These are phyloP conservation scores for Beauveria scarabaeidicola DNA, from an alignment of 2,329 filamentous ascomycete genomes.

Conservation along the genomic window DNA sequence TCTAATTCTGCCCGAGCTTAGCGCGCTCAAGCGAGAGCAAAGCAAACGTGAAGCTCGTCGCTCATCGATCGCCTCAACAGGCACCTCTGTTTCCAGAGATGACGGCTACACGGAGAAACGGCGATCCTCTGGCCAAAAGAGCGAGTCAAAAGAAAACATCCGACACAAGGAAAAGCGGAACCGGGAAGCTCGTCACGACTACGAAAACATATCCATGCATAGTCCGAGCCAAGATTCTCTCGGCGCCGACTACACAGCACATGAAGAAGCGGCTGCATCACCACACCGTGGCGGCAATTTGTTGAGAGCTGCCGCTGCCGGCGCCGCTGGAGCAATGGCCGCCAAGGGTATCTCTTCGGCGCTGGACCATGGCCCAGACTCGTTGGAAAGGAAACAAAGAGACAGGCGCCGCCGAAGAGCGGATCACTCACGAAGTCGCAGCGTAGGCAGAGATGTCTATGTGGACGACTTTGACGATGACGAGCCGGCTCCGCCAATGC, in stretches of 20 bases:
- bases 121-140: slow-evolving; percentile 50
- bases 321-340: slow-evolving; percentile 31
- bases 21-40: slow-evolving; percentile 83
- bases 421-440: slow-evolving; percentile 38
- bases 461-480: slow-evolving; percentile 45
- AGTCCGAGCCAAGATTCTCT: slow-evolving; percentile 41
- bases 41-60: slow-evolving; percentile 65
- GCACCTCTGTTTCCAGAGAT: slow-evolving; percentile 45
- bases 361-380: slow-evolving; percentile 31
- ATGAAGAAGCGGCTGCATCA: slow-evolving; percentile 34
- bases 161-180: slow-evolving; percentile 38
- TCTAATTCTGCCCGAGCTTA: slow-evolving; percentile 83
- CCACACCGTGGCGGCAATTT: slow-evolving; percentile 37
- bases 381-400: slow-evolving; percentile 43
- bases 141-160: slow-evolving; percentile 44
- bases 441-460: slow-evolving; percentile 36
- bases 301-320: slow-evolving; percentile 37
- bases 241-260: slow-evolving; percentile 26
- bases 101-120: slow-evolving; percentile 51
- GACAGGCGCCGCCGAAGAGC: slow-evolving; percentile 43
- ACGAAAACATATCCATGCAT: slow-evolving; percentile 40
- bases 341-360: slow-evolving; percentile 27
- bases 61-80: slow-evolving; percentile 53
- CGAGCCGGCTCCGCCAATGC: slow-evolving; percentile 64
- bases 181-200: slow-evolving; percentile 46